Evolutionary conservation across 2,329 filamentous ascomycete genomes (phyloP), one percentile per base, ranked within the genome.

Genomic region (Penicillium brasilianum): DNA sequence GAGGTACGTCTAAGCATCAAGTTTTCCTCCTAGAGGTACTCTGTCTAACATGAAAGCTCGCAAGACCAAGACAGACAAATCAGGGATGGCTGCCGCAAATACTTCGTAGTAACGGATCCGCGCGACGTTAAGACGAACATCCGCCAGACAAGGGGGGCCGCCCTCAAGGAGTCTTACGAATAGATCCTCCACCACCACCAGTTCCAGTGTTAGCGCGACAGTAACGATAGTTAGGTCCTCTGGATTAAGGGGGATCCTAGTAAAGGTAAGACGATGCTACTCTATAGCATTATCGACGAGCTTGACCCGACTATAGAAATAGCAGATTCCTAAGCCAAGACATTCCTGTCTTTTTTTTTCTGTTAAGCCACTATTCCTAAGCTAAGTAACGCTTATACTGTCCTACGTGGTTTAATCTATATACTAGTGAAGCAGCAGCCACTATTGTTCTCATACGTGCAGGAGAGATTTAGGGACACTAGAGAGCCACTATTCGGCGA

Each of bases 201-300:
- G 37, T 39, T 39, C 37, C 10, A 39, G 16, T 39, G 37, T 39
- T 39, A 18, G 37, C 37, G 37, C 6, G 37, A 18, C 16, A 39
- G 37, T 39, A 39, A 39, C 16, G 16, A 39, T 6, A 39, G 37
- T 39, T 6, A 39, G 37, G 16, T 39, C 16, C 37, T 39, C n/a
- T 39, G 16, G 37, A 16, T 72, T 25, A 66, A 58, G 25, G 70
- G 69, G 2, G 58, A 69, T 37, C 63, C 67, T 11, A 67, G 70
- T 0, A 73, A 68, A 20, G 70, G 70, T 0, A 73, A 73, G 56
- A 71, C 67, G 28, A 73, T 72, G 62, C 62, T 71, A 0, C 16
- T 71, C 16, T 67, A 65, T 8, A 60, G 68, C n/a, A 48, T 30
- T 8, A 18, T 39, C 37, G 37, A 39, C 16, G 37, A 39, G 37